These are phyloP conservation scores for Mycothermus thermophilus DNA, from an alignment of 495 filamentous ascomycete species.

Conservation along the genomic window DNA sequence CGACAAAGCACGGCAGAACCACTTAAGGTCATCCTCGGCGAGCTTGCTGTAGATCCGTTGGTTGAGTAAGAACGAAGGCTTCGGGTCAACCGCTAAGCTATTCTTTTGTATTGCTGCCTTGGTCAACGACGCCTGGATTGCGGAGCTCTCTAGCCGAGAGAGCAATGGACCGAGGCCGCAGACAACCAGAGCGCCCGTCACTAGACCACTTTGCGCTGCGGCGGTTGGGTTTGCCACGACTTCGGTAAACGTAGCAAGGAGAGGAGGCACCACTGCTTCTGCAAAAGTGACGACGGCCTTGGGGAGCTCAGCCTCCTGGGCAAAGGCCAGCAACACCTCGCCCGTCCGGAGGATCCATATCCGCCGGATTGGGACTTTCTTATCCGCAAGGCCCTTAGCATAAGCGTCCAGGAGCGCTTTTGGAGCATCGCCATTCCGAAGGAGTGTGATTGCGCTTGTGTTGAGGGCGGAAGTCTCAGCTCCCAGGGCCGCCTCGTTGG, in stretches of 20 bases:
- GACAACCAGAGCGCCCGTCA: conserved; percentile 59
- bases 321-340: conserved; percentile 50
- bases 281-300: conserved; percentile 39
- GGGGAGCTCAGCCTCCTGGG: conserved; percentile 29
- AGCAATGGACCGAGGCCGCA: conserved; percentile 45
- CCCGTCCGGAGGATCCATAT: conserved; percentile 67
- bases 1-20: conserved; percentile 58
- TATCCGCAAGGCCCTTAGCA: conserved; percentile 71
- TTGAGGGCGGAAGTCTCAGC: conserved; percentile 60
- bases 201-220: conserved; percentile 61
- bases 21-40: conserved; percentile 57
- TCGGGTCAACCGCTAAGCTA: conserved; percentile 50
- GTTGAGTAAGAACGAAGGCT: conserved; percentile 75
- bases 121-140: conserved; percentile 33
- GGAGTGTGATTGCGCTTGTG: conserved; percentile 42
- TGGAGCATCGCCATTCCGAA: conserved; percentile 44
- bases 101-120: conserved; percentile 48
- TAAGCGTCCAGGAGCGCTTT: conserved; percentile 55
- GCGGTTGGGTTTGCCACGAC: conserved; percentile 58
- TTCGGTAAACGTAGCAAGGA: conserved; percentile 65
- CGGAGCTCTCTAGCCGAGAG: conserved; percentile 26
- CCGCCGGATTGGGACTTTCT: conserved; percentile 61
- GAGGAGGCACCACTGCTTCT: conserved; percentile 45
- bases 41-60: conserved; percentile 72
- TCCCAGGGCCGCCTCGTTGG: conserved; percentile 66